Evolutionary conservation across 306 rosid species (phyloP), one percentile per base, ranked within the genome.

Genomic region (Carpinus fangiana): DNA sequence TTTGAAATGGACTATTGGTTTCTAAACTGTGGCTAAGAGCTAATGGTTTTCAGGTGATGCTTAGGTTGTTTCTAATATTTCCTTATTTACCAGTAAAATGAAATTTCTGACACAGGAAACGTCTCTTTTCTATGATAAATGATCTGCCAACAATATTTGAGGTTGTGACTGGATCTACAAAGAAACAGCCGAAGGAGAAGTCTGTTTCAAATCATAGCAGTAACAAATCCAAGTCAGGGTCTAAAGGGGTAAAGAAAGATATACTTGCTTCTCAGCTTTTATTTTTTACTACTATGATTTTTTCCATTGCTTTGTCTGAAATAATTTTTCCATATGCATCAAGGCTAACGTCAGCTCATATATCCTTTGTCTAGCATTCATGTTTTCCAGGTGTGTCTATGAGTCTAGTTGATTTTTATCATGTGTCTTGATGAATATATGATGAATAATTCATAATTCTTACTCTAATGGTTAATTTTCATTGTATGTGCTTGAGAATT

Each of bases 101-200:
- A 26, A 34, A 76, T 66, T 78, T 65, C 57, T 85, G 50, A 45
- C 70, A 73, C 84, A 89, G 93, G 86, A 84, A 82, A 54, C 91
- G 88, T 26, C 87, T 91, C 65, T 91, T 91, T 84, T 70, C 79
- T 67, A 73, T 86, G 90, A 89, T 89, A 76, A 91, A 91, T 83
- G 93, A 91, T 80, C 71, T 86, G 72, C 96, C 96, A 0, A 86
- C 96, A 10, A 76, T 91, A 67, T 87, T 77, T 80, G 96, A 91
- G 86, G 84, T 84, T 62, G 88, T 87, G 79, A 81, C 89, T 2
- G 89, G 88, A 75, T 28, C 65, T 59, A 75, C 80, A 54, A 89
- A 84, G 86, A 90, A 80, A 76, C 89, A 80, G 78, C 23, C 82
- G 1, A 89, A 87, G 86, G 93, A 88, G 76, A 93, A 87, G 87